Conservation (phyloP, 225 moss, liverwort and hornwort species). For the Neckera pumila region DNA sequence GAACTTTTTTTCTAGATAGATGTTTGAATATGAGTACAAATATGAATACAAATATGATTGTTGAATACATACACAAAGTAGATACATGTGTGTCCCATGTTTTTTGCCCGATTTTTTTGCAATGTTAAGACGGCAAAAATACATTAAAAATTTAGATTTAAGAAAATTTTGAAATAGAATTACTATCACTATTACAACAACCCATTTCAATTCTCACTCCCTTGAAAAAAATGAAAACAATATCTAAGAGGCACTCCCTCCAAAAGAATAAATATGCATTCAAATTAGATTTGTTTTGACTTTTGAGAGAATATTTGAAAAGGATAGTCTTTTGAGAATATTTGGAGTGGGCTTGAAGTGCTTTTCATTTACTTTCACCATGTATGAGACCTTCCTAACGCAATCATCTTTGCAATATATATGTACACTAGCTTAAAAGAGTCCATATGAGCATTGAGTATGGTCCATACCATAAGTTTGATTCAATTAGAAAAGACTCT, state of each 20-base stretch:
- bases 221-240: neutral
- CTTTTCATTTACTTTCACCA: neutral
- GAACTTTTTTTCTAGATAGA: neutral
- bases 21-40: fast-evolving
- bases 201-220: fast-evolving
- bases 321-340: too few species aligned
- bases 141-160: fast-evolving
- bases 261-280: fast-evolving
- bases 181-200: neutral
- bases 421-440: too few species aligned
- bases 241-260: neutral
- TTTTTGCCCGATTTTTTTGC: too few species aligned
- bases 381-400: too few species aligned
- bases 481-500: too few species aligned
- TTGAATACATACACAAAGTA: fast-evolving
- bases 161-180: neutral
- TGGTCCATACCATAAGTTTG: neutral
- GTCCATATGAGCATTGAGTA: neutral
- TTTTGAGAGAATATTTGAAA: neutral
- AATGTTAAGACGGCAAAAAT: neutral
- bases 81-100: neutral
- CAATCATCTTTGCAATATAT: too few species aligned
- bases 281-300: neutral
- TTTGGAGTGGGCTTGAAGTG: neutral
- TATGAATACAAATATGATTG: neutral